Percentiles rank a stretch among this genome's conserved stretches.
Conservation (phyloP, 2,329 filamentous ascomycete genomes). For the Fusarium denticulatum region DNA sequence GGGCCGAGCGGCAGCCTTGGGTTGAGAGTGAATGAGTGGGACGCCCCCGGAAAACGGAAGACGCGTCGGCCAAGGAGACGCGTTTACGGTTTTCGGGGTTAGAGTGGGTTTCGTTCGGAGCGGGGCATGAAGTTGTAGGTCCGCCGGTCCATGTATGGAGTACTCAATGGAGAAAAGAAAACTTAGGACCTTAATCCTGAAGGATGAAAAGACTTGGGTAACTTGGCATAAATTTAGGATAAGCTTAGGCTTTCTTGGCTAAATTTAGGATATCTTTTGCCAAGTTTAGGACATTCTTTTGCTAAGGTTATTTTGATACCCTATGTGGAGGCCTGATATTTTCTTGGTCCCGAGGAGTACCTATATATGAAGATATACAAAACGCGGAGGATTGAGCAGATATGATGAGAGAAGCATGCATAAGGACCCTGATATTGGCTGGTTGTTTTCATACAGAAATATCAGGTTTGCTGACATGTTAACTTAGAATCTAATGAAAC, state of each 20-base stretch:
- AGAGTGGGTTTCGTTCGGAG: slow-evolving; percentile 22
- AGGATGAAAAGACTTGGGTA: neutral
- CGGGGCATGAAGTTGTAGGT: slow-evolving; percentile 1
- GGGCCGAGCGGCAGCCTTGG: slow-evolving; percentile 22
- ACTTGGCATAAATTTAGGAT: neutral
- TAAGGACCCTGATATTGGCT: neutral
- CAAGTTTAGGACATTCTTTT: too few relatives aligned
- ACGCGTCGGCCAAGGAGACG: slow-evolving; percentile 36
- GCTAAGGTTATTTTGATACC: neutral
- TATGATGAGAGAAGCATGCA: neutral
- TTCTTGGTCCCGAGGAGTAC: neutral
- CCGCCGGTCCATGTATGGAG: neutral
- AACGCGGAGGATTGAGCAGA: neutral
- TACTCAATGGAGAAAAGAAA: neutral
- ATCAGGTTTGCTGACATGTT: too few relatives aligned
- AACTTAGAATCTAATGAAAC: neutral
- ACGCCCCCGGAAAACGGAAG: slow-evolving; percentile 27
- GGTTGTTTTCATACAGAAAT: neutral
- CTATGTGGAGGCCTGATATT: neutral
- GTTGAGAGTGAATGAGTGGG: slow-evolving; percentile 28
- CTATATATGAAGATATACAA: neutral
- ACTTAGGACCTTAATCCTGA: neutral
- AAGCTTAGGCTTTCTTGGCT: neutral
- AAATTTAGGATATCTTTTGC: too few relatives aligned
- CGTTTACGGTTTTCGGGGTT: slow-evolving; percentile 29